Base-by-base conservation (phyloP, 192 early-diverging fungal species). In the Rhizophagus prolifer region DNA sequence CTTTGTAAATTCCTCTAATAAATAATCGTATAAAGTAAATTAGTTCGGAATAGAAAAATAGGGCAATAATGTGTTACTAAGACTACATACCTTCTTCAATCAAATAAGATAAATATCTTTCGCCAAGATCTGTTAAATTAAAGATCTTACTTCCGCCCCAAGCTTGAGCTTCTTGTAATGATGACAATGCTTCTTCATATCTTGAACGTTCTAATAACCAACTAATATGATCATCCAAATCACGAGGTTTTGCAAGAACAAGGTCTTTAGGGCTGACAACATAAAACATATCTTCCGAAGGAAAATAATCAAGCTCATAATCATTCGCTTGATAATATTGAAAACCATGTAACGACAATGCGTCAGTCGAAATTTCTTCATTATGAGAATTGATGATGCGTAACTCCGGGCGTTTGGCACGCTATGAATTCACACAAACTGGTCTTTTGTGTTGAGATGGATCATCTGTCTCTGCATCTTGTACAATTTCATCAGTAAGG, bases 251-350 rank as follows among this genome's bases (percentile, higher is more conserved):
- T 7, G 96, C 97, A 6, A 93, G 85, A 25, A 99, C 89, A 31
- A 98, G 88, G 84, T 98, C 95, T 81, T 97, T 97, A 5, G 98
- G 98, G 21, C 94, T 95, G 38, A 96, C 86, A 19, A 99, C 88
- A 79, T 96, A 98, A 82, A 94, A 98, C 74, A 93, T 90, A 66
- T 93, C 90, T 60, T 97, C 68, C 12, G 86, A 79, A 14, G 82
- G 79, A 41, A 87, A 84, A 77, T 85, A 85, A 59, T 93, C 94
- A 69, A 99, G 87, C 25, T 88, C 88, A 80, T 99, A 99, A 79
- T 99, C 97, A 79, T 98, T 97, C 54, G 96, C 91, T 80, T 95
- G 93, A 79, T 95, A 95, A 58, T 94, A 88, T 64, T 90, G 89
- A 76, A 88, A 97, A 26, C 96, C 95, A 75, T 92, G 85, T 13